phyloP scores from a whole-genome alignment of 202 grass and related monocot species.

The Tripidium arundinaceum region DNA sequence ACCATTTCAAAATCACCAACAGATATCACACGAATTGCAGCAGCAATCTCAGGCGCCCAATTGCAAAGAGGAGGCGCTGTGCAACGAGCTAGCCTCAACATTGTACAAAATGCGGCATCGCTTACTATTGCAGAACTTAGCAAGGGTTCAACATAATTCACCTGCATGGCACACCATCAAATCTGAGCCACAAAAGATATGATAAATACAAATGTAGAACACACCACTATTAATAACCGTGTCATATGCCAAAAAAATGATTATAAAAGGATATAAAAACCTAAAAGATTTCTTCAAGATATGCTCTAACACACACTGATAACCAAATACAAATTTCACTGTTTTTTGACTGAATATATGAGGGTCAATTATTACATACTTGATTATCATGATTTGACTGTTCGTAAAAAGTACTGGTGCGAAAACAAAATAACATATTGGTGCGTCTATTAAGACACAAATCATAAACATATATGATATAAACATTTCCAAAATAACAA shows the following conservation, averaged over 20 bases:
- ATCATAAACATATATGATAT: not conserved
- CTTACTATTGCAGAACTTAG: slow-evolving; percentile 82
- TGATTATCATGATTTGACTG: not conserved
- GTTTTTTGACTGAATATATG: slow-evolving; percentile 25
- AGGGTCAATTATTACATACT: not conserved
- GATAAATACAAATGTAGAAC: slow-evolving; percentile 4
- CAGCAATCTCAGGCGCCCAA: slow-evolving; percentile 93
- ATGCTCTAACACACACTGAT: too few relatives aligned
- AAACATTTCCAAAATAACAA: not conserved
- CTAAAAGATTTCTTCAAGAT: too few relatives aligned
- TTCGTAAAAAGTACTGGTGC: not conserved
- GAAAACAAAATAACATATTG: not conserved
- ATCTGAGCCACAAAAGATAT: slow-evolving; percentile 12
- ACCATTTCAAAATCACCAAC: slow-evolving; percentile 55
- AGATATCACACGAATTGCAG: slow-evolving; percentile 66
- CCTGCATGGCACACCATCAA: slow-evolving; percentile 44
- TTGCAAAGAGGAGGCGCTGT: slow-evolving; percentile 87
- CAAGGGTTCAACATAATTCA: slow-evolving; percentile 76
- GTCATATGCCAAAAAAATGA: not conserved
- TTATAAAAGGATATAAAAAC: too few relatives aligned
- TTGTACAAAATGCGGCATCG: slow-evolving; percentile 74
- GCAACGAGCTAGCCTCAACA: slow-evolving; percentile 81
- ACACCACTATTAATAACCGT: not conserved
- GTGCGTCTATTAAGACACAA: not conserved
- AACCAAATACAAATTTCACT: too few relatives aligned